Percentiles rank a stretch among this genome's conserved stretches.
Conservation (phyloP, 2,329 filamentous ascomycete genomes). For the Pochonia chlamydosporia region DNA sequence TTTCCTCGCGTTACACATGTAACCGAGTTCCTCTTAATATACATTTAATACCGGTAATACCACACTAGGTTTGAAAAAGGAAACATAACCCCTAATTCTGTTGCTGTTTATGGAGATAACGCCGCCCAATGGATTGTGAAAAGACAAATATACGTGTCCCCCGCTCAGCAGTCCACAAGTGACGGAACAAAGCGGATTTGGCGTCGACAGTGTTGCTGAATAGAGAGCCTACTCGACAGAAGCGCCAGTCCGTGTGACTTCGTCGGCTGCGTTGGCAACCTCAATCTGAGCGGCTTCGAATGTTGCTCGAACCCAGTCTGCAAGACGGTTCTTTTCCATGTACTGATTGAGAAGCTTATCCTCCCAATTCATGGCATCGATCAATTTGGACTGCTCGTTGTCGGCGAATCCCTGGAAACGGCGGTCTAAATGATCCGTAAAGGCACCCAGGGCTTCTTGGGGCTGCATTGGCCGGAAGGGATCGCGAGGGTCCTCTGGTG, state of each 20-base stretch:
- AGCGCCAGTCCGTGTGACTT: constrained; percentile 17
- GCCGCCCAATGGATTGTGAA: constrained; percentile 10
- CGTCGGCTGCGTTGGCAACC: constrained; percentile 26
- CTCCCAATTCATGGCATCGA: constrained; percentile 68
- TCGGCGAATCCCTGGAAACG: constrained; percentile 56
- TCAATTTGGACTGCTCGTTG: constrained; percentile 59
- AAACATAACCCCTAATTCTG: constrained; percentile 9
- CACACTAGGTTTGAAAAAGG: neutral
- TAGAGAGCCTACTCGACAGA: neutral
- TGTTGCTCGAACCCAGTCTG: constrained; percentile 54
- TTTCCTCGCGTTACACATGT: neutral
- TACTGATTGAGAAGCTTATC: constrained; percentile 59
- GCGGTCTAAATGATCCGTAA: constrained; percentile 54
- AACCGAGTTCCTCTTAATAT: neutral
- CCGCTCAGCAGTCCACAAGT: neutral
- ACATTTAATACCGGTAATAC: neutral
- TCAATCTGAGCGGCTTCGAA: constrained; percentile 31
- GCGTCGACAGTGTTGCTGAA: neutral
- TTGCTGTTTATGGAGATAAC: constrained; percentile 4
- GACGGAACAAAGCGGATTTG: neutral
- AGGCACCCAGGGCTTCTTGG: constrained; percentile 52
- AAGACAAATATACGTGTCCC: neutral
- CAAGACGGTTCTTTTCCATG: constrained; percentile 62
- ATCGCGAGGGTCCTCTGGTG: constrained; percentile 34
- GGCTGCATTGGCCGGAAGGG: constrained; percentile 43